Conservation (phyloP, 139 green algal genomes). For the Tetraselmis chui region DNA sequence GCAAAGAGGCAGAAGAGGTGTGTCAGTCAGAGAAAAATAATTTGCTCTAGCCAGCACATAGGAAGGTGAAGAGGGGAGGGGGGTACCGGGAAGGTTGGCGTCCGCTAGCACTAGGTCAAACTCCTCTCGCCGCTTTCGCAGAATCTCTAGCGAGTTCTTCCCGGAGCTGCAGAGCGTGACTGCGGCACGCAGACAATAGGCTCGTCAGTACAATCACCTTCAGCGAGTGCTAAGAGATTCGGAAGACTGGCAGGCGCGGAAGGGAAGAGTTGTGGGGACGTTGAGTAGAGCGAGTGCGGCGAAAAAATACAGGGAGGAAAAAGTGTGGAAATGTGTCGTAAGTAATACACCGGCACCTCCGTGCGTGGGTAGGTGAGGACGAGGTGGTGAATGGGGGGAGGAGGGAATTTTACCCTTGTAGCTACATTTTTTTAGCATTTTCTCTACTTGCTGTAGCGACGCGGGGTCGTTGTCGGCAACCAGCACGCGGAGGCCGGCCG, state of each 20-base stretch:
- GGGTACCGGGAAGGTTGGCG: slow-evolving; percentile 89
- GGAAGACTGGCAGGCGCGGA: too few species aligned
- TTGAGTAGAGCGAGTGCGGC: too few species aligned
- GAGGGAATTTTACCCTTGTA: slow-evolving; percentile 71
- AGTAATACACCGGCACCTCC: too few species aligned
- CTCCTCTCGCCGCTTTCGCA: slow-evolving; percentile 9
- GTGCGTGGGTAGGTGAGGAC: too few species aligned
- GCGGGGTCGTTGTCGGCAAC: slow-evolving; percentile 90
- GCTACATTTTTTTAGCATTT: slow-evolving; percentile 80
- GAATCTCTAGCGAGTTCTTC: not conserved
- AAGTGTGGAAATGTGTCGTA: too few species aligned
- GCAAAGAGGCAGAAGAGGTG: not conserved
- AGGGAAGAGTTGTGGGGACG: too few species aligned
- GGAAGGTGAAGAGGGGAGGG: not conserved
- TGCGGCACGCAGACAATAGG: too few species aligned
- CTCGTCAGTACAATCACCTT: too few species aligned
- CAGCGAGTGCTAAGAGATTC: too few species aligned
- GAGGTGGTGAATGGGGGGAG: too few species aligned
- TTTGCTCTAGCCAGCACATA: not conserved
- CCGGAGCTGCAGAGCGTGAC: not conserved
- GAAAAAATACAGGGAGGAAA: too few species aligned
- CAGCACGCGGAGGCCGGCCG: slow-evolving; percentile 60
- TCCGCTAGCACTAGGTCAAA: slow-evolving; percentile 95
- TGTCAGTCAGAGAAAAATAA: not conserved
- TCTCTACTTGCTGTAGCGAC: slow-evolving; percentile 84